phyloP scores from a whole-genome alignment of 2,329 filamentous ascomycete genomes.

The Fusarium chuoi region DNA sequence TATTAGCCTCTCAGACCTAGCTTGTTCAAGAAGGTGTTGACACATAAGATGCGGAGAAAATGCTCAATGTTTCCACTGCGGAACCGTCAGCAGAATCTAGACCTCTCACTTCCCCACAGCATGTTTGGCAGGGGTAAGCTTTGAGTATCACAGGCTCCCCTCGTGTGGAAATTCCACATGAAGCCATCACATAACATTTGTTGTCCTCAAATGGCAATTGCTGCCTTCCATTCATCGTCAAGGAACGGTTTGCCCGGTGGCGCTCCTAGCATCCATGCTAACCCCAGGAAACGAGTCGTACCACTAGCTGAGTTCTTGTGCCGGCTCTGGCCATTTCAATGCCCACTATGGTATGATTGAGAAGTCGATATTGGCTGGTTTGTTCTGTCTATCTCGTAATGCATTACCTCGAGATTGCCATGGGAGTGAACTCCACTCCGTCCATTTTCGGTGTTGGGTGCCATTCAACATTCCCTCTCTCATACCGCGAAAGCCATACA shows the following conservation, averaged over 20 bases:
- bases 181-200: conserved; percentile 20
- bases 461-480: conserved; percentile 54
- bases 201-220: background rate
- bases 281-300: conserved; percentile 17
- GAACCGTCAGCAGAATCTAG: conserved; percentile 31
- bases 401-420: conserved; percentile 35
- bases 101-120: conserved; percentile 19
- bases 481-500: conserved; percentile 75
- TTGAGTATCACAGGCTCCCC: background rate
- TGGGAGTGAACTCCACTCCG: conserved; percentile 53
- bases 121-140: background rate
- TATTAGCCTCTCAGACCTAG: conserved; percentile 30
- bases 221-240: background rate
- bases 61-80: conserved; percentile 28
- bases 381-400: conserved; percentile 1
- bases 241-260: conserved; percentile 20
- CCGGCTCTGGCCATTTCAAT: conserved; percentile 23
- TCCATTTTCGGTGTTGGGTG: conserved; percentile 55
- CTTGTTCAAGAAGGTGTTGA: conserved; percentile 30
- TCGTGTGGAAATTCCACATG: conserved; percentile 8
- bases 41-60: conserved; percentile 31
- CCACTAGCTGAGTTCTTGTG: conserved; percentile 16
- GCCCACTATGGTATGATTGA: conserved; percentile 10
- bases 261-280: conserved; percentile 24
- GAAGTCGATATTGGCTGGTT: conserved; percentile 16